Conservation (phyloP, 495 filamentous ascomycete genomes). For the Hyaloscypha hepaticicola region DNA sequence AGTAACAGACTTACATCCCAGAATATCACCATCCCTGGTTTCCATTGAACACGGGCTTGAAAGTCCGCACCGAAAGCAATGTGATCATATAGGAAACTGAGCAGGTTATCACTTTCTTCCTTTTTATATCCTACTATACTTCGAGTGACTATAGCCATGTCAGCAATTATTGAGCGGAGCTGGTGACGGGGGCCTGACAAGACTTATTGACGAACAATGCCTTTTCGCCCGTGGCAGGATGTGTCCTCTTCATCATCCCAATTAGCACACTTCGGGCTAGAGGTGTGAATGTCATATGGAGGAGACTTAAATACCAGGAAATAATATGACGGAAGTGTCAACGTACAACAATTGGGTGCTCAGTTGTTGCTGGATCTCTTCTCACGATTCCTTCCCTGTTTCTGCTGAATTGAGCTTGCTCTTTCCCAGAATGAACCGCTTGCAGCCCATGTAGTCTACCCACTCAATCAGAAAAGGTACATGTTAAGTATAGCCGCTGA, state of each 20-base stretch:
- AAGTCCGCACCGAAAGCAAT: constrained; percentile 58
- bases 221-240: constrained; percentile 51
- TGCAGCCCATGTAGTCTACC: constrained; percentile 61
- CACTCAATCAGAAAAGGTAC: no score
- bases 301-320: no score
- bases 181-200: no score
- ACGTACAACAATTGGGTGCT: constrained; percentile 64
- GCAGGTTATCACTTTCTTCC: constrained; percentile 62
- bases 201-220: constrained; percentile 43
- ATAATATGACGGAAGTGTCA: no score
- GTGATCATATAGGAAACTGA: constrained; percentile 66
- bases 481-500: no score
- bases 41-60: constrained; percentile 59
- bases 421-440: constrained; percentile 57
- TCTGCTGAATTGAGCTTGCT: constrained; percentile 41
- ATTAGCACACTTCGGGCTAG: no score
- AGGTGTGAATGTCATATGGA: no score
- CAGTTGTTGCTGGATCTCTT: constrained; percentile 52
- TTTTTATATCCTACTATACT: constrained; percentile 62
- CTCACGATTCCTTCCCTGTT: constrained; percentile 51
- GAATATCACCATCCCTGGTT: constrained; percentile 55
- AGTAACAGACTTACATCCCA: no score
- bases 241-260: no score
- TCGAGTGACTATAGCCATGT: constrained; percentile 48
- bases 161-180: constrained; percentile 3